Conservation (phyloP, 2,329 filamentous ascomycete genomes). For the Fusarium dlaminii region DNA sequence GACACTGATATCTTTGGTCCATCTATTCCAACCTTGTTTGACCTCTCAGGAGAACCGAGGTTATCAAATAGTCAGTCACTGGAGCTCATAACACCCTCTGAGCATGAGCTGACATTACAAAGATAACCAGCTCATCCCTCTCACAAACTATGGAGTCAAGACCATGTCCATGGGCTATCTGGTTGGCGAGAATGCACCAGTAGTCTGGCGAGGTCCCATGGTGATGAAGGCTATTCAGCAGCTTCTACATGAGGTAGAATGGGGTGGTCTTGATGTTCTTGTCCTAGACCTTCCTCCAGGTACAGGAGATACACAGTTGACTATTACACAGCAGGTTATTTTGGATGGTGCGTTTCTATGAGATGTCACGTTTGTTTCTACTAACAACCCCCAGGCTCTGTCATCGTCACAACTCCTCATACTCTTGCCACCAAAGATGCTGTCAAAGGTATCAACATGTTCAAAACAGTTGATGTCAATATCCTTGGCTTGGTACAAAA, state of each 20-base stretch:
- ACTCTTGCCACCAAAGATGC: conserved; percentile 93
- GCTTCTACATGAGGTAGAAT: conserved; percentile 92
- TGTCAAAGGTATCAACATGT: conserved; percentile 91
- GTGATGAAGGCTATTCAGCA: conserved; percentile 98
- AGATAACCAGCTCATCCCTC: conserved; percentile 84
- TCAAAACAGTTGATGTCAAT: conserved; percentile 82
- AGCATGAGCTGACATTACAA: conserved; percentile 12
- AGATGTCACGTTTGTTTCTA: neutral
- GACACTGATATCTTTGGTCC: conserved; percentile 98
- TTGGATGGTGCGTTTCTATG: conserved; percentile 71
- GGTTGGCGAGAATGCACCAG: conserved; percentile 79
- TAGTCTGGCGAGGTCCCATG: conserved; percentile 97
- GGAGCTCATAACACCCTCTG: neutral
- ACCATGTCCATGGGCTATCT: conserved; percentile 99
- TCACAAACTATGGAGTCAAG: conserved; percentile 95
- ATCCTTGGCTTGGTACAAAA: conserved; percentile 91
- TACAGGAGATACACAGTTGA: conserved; percentile 94
- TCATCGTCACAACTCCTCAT: conserved; percentile 94
- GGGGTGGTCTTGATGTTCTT: conserved; percentile 87
- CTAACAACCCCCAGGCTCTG: conserved; percentile 62
- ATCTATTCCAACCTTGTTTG: conserved; percentile 89
- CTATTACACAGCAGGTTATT: conserved; percentile 94
- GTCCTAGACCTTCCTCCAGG: conserved; percentile 93
- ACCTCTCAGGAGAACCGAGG: conserved; percentile 81
- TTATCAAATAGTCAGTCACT: conserved; percentile 72